These are phyloP conservation scores for Aspergillus sparsus DNA, from an alignment of 495 filamentous ascomycete genomes.

Conservation along the genomic window DNA sequence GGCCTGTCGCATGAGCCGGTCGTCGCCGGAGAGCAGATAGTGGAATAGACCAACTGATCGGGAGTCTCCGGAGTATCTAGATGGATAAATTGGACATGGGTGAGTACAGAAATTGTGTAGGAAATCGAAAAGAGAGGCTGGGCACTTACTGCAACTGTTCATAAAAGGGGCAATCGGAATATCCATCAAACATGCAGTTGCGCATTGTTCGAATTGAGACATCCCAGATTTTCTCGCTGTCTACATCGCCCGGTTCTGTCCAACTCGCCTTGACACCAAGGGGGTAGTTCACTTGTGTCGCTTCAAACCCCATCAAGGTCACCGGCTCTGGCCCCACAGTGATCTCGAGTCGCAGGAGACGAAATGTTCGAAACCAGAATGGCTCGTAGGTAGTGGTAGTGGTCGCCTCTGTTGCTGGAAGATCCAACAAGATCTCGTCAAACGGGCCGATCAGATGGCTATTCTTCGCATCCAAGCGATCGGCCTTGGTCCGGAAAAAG, in stretches of 20 bases:
- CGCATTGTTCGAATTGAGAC: slow-evolving; percentile 36
- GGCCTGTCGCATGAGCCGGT: slow-evolving; percentile 39
- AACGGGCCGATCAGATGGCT: slow-evolving; percentile 40
- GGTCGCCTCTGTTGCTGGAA: slow-evolving; percentile 7
- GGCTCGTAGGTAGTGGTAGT: slow-evolving; percentile 30
- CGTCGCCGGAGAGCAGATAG: slow-evolving; percentile 42
- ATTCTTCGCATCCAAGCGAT: slow-evolving; percentile 33
- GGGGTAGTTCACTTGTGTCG: slow-evolving; percentile 37
- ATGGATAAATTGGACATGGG: too few relatives aligned
- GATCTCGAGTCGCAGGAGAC: slow-evolving; percentile 34
- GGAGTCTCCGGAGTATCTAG: slow-evolving; percentile 34
- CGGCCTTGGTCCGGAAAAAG: slow-evolving; percentile 38
- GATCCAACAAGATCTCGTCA: slow-evolving; percentile 30
- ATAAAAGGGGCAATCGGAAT: slow-evolving; percentile 44
- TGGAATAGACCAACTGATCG: slow-evolving; percentile 39
- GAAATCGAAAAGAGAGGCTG: too few relatives aligned
- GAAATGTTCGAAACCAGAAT: slow-evolving; percentile 46
- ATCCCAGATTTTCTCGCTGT: slow-evolving; percentile 33
- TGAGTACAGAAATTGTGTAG: neutral
- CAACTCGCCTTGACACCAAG: slow-evolving; percentile 34
- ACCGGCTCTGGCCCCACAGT: slow-evolving; percentile 7
- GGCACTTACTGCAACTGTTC: slow-evolving; percentile 41
- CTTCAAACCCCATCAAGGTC: slow-evolving; percentile 1
- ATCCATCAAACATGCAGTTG: slow-evolving; percentile 46
- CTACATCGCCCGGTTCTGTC: slow-evolving; percentile 20